These are phyloP conservation scores for Lactarius hengduanensis DNA, from an alignment of 768 basidiomycete species.

Conservation along the genomic window DNA sequence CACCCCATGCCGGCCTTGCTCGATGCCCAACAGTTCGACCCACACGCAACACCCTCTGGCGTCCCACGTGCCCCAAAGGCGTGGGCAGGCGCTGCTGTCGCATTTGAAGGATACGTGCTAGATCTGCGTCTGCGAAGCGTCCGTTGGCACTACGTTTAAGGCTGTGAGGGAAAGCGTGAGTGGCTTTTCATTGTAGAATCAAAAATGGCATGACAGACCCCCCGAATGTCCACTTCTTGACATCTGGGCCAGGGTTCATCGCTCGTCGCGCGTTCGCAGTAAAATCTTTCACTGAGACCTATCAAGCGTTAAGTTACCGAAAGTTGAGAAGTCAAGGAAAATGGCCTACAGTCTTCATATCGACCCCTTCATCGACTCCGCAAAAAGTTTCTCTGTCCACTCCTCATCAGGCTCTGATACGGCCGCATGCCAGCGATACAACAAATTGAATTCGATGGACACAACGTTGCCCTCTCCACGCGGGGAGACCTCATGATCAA, in stretches of 20 bases:
- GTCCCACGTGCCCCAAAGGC: conserved; percentile 70
- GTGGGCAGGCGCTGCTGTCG: conserved; percentile 56
- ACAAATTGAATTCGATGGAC: conserved; percentile 70
- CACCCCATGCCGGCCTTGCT: conserved; percentile 66
- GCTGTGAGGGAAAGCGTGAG: conserved; percentile 21
- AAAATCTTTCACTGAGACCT: conserved; percentile 38
- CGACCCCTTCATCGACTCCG: background rate
- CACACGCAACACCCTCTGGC: conserved; percentile 59
- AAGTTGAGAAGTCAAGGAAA: background rate
- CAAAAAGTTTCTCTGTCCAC: conserved; percentile 18
- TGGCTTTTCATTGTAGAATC: background rate
- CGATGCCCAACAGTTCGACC: conserved; percentile 70
- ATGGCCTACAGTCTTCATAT: conserved; percentile 17
- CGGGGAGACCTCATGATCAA: conserved; percentile 51
- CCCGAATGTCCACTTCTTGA: conserved; percentile 35
- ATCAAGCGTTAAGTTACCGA: conserved; percentile 13
- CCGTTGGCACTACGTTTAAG: conserved; percentile 36
- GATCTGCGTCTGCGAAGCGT: conserved; percentile 58
- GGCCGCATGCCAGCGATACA: conserved; percentile 40
- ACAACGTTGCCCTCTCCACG: conserved; percentile 74
- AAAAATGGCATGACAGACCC: conserved; percentile 3
- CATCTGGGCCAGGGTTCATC: conserved; percentile 31
- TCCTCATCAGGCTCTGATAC: conserved; percentile 12
- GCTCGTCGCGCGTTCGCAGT: conserved; percentile 31
- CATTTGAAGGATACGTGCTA: conserved; percentile 63